Conservation (phyloP, 2,329 filamentous ascomycete genomes). For the Coniella lustricola region DNA sequence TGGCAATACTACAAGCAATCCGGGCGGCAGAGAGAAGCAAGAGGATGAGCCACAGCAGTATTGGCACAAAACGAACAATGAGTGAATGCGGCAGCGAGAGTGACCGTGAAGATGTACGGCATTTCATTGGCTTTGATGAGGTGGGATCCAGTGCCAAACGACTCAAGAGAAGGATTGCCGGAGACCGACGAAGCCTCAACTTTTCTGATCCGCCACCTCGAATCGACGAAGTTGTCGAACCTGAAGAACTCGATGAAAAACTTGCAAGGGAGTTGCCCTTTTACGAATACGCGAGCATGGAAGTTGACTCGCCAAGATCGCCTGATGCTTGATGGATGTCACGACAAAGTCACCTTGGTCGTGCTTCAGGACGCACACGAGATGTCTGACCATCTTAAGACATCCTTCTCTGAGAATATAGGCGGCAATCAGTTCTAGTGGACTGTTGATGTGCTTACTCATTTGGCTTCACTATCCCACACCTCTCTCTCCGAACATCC, state of each 20-base stretch:
- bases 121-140: conserved; percentile 32
- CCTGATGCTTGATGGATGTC: not conserved
- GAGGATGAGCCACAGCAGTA: conserved; percentile 44
- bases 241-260: conserved; percentile 32
- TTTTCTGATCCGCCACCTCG: conserved; percentile 44
- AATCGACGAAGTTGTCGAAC: conserved; percentile 48
- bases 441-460: no score
- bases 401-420: no score
- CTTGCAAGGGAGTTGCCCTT: conserved; percentile 44
- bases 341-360: not conserved
- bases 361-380: no score
- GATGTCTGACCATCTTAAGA: no score
- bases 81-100: conserved; percentile 46
- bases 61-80: conserved; percentile 44
- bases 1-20: conserved; percentile 32
- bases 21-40: conserved; percentile 37
- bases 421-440: no score
- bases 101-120: conserved; percentile 33
- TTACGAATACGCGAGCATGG: conserved; percentile 46
- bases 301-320: conserved; percentile 35
- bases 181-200: conserved; percentile 39
- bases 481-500: no score
- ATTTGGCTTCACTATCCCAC: no score
- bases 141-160: conserved; percentile 42
- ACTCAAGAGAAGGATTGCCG: conserved; percentile 36